Evolutionary conservation across 169 alveolate species (phyloP), one percentile per base, ranked within the genome.

Genomic region (Plasmodium chabaudi): DNA sequence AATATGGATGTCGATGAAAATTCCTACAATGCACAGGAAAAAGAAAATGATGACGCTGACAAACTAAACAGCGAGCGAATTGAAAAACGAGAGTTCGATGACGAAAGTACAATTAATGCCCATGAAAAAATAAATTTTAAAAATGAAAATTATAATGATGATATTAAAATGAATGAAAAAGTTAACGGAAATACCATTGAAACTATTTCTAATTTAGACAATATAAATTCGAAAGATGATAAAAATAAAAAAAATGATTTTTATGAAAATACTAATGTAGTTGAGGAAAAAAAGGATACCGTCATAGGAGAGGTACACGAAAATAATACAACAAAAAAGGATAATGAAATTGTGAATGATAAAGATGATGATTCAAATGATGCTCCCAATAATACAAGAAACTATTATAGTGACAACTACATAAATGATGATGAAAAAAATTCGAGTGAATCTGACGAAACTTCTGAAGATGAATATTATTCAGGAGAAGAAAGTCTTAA

Each of bases 351-450:
- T 72, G 53, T 5, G 75, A 77, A 39, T 89, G 67, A 51, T 67
- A 49, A 10, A 44, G 23, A 21, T 39, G 92, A 25, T 67, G 19
- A 51, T 21, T 15, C 70, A 25, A 53, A 56, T n/a, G 44, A 39
- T 19, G 21, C 19, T 56, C 5, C 4, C 21, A 12, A 56, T 19
- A 67, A 23, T 12, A 49, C 23, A 64, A 87, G 82, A 17, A 69
- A 72, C 63, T 74, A 51, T 27, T 75, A 73, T 44, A 88, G 87
- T 79, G 87, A 88, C n/a, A 53, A 69, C 25, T 88, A 57, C 27
- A 49, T 87, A 68, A 39, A 49, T 25, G n/a, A 74, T 5, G 74
- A 84, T 5, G 70, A 87, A 19, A 19, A 74, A 71, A 47, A 72
- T 65, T 70, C 88, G 15, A 70, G 82, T 74, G 19, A 65, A 9